Evolutionary conservation across 164 flowering plant genomes (phyloP).

Genomic region (Cinnamomum chago): DNA sequence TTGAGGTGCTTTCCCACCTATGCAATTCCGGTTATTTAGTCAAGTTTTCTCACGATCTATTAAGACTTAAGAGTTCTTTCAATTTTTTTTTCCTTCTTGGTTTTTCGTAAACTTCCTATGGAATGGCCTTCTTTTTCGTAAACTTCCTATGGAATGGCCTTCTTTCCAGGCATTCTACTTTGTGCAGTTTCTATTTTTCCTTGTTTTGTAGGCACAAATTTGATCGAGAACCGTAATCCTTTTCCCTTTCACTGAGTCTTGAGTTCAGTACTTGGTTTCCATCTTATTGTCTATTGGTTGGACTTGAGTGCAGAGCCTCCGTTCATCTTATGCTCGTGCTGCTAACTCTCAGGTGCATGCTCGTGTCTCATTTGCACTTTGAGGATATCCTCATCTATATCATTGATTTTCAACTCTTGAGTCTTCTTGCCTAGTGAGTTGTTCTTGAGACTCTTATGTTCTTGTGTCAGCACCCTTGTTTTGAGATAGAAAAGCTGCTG

Average conservation of each 20-base stretch:
- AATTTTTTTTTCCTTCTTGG: too few relatives aligned
- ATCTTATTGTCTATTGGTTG: constrained; percentile 19
- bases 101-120: background rate
- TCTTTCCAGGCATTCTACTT: constrained; percentile 3
- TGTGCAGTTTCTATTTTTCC: background rate
- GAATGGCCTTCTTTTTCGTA: background rate
- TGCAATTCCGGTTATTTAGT: background rate
- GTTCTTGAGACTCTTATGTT: background rate
- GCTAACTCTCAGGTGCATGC: constrained; percentile 15
- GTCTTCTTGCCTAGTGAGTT: background rate
- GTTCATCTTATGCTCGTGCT: constrained; percentile 17
- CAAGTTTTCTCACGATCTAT: too few relatives aligned
- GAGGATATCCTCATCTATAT: constrained; percentile 7
- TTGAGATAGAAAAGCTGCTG: background rate
- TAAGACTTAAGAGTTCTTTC: too few relatives aligned
- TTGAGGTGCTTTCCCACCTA: background rate
- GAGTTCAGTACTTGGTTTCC: constrained; percentile 7
- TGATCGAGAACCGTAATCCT: constrained; percentile 4
- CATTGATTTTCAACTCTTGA: constrained; percentile 1
- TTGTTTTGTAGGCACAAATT: constrained; percentile 2
- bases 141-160: background rate
- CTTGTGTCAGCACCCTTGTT: background rate
- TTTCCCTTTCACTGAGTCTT: constrained; percentile 6
- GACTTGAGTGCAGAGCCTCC: constrained; percentile 18
- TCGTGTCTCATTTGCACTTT: constrained; percentile 1